Percentiles rank a stretch among this genome's conserved stretches.
phyloP scores from a whole-genome alignment of 192 early-diverging fungal genomes.

The Podochytrium sp. region DNA sequence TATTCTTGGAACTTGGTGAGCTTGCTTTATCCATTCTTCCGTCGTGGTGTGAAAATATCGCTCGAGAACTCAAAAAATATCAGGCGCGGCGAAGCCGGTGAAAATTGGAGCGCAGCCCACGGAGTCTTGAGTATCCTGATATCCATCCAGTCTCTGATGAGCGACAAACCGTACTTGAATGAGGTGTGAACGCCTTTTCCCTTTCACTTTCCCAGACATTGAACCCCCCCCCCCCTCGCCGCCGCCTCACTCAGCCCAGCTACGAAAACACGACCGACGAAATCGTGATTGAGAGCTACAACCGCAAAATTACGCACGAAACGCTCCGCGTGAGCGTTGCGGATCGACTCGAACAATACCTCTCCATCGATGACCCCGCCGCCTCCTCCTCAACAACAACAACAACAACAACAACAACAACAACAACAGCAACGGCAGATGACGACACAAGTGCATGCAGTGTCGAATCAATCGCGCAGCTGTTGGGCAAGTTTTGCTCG shows the following conservation, averaged over 20 bases:
- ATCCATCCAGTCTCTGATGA: constrained; percentile 67
- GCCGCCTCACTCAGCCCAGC: constrained; percentile 56
- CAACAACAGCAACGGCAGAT: neutral
- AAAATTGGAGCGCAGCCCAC: constrained; percentile 64
- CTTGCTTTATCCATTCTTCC: neutral
- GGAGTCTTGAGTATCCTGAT: constrained; percentile 62
- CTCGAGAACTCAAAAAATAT: neutral
- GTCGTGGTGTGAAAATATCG: neutral
- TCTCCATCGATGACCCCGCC: constrained; percentile 1
- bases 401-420: neutral
- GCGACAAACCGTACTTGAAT: constrained; percentile 63
- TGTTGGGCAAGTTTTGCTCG: constrained; percentile 42
- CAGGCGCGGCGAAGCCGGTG: constrained; percentile 50
- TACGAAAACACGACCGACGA: constrained; percentile 54
- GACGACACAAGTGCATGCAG: neutral
- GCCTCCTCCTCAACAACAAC: neutral
- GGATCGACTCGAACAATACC: constrained; percentile 57
- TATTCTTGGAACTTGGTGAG: constrained; percentile 68
- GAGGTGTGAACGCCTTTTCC: constrained; percentile 40
- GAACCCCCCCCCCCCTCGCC: no score
- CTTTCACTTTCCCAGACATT: neutral
- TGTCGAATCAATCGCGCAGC: constrained; percentile 13
- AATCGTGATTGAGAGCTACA: constrained; percentile 51
- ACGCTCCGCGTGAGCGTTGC: constrained; percentile 63
- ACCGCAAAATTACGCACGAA: constrained; percentile 67